Percentiles rank a stretch among this genome's conserved stretches.
Conservation (phyloP, 2,329 filamentous ascomycete genomes). For the Alternaria panax region DNA sequence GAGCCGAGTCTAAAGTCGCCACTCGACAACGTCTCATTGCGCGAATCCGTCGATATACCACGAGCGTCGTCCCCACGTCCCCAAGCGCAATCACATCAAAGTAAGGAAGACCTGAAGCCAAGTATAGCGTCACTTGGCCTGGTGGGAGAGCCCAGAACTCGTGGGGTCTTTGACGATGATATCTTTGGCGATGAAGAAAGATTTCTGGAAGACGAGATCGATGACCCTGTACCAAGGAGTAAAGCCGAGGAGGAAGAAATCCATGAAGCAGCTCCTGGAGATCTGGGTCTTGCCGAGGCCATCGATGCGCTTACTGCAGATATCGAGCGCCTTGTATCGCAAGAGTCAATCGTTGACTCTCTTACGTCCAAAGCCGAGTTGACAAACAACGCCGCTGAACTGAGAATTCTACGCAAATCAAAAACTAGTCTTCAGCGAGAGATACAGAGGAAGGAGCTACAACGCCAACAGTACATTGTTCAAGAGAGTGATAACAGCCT, state of each 20-base stretch:
- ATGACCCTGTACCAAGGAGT: slow-evolving; percentile 69
- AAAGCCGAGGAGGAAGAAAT: slow-evolving; percentile 80
- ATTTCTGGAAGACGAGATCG: slow-evolving; percentile 84
- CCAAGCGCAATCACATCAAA: slow-evolving; percentile 33
- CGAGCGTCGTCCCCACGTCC: slow-evolving; percentile 52
- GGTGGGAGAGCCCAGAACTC: slow-evolving; percentile 84
- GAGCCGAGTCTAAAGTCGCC: slow-evolving; percentile 60
- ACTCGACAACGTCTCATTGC: slow-evolving; percentile 67
- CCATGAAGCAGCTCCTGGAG: slow-evolving; percentile 91
- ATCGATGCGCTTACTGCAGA: slow-evolving; percentile 87
- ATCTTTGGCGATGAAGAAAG: slow-evolving; percentile 91
- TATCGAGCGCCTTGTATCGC: slow-evolving; percentile 85
- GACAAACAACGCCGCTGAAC: slow-evolving; percentile 93
- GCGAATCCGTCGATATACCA: slow-evolving; percentile 67
- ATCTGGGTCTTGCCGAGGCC: slow-evolving; percentile 90
- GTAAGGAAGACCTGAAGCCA: slow-evolving; percentile 68
- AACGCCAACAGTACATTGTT: slow-evolving; percentile 94
- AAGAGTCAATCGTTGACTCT: slow-evolving; percentile 91
- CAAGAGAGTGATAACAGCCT: slow-evolving; percentile 98
- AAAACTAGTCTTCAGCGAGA: slow-evolving; percentile 92
- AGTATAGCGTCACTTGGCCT: slow-evolving; percentile 91
- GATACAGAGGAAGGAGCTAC: slow-evolving; percentile 91
- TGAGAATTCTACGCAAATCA: slow-evolving; percentile 91
- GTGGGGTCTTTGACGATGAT: slow-evolving; percentile 92
- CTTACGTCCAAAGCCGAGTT: slow-evolving; percentile 92